Conservation (phyloP, 305 asterid species). For the Fraxinus baroniana region DNA sequence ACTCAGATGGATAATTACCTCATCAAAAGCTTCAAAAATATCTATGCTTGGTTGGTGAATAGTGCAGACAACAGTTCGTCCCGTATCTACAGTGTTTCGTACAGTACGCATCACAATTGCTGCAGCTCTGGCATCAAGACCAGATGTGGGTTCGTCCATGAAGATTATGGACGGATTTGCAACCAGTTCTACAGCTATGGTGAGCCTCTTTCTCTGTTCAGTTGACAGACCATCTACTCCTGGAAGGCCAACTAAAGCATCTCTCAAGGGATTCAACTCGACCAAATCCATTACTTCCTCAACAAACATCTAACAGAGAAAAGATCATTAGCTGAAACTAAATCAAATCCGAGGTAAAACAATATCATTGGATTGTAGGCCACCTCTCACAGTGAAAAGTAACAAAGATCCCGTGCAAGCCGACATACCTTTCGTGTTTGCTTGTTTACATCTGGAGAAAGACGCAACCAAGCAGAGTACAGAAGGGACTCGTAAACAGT, state of each 20-base stretch:
- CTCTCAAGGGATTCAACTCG: constrained; percentile 66
- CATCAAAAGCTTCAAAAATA: constrained; percentile 92
- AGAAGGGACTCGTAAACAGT: constrained; percentile 84
- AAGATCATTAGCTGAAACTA: background rate
- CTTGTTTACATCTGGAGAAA: constrained; percentile 65
- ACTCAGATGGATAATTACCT: constrained; percentile 40
- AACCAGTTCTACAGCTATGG: constrained; percentile 90
- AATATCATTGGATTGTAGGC: background rate
- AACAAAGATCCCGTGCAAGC: background rate
- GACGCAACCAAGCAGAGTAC: constrained; percentile 94
- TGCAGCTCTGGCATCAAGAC: constrained; percentile 97
- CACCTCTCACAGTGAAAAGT: background rate
- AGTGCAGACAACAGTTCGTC: constrained; percentile 89
- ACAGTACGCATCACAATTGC: constrained; percentile 98
- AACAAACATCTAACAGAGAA: constrained; percentile 63
- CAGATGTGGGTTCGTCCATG: constrained; percentile 98
- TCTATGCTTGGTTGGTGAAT: constrained; percentile 95
- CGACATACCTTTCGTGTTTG: constrained; percentile 54
- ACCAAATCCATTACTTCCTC: constrained; percentile 94
- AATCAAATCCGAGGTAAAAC: background rate
- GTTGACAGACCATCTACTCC: constrained; percentile 94
- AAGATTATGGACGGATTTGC: constrained; percentile 94
- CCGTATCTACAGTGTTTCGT: constrained; percentile 87
- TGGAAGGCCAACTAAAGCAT: constrained; percentile 86
- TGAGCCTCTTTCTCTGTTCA: constrained; percentile 92